Conservation (phyloP, 768 basidiomycete genomes). For the Gautieria morchelliformis region DNA sequence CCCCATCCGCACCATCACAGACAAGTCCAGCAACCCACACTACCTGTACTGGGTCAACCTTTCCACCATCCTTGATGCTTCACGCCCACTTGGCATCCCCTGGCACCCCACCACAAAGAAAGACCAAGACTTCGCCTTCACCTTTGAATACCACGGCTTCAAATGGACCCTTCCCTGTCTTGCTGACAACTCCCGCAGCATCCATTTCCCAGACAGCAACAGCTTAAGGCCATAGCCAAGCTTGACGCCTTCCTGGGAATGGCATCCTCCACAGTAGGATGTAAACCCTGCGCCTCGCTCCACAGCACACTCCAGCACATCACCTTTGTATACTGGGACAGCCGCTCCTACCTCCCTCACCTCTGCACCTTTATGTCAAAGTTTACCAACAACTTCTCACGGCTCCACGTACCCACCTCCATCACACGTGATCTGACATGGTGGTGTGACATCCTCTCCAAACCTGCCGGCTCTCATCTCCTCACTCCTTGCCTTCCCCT, state of each 20-base stretch:
- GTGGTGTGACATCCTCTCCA: not conserved
- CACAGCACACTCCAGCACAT: not conserved
- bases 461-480: too few species aligned
- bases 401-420: not conserved
- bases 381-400: not conserved
- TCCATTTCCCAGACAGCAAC: not conserved
- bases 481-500: not conserved
- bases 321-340: not conserved
- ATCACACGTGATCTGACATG: not conserved
- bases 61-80: not conserved
- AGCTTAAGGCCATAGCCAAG: not conserved
- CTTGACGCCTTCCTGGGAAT: not conserved
- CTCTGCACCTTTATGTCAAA: not conserved
- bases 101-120: not conserved
- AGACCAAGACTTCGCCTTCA: not conserved
- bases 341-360: not conserved
- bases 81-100: not conserved
- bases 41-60: not conserved
- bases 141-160: not conserved
- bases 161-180: not conserved
- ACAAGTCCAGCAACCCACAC: not conserved
- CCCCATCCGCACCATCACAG: not conserved
- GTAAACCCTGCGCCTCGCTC: not conserved
- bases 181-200: too few species aligned
- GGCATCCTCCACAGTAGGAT: not conserved